Base-by-base conservation (phyloP, 768 basidiomycete genomes). In the Phlegmacium glaucopus region DNA sequence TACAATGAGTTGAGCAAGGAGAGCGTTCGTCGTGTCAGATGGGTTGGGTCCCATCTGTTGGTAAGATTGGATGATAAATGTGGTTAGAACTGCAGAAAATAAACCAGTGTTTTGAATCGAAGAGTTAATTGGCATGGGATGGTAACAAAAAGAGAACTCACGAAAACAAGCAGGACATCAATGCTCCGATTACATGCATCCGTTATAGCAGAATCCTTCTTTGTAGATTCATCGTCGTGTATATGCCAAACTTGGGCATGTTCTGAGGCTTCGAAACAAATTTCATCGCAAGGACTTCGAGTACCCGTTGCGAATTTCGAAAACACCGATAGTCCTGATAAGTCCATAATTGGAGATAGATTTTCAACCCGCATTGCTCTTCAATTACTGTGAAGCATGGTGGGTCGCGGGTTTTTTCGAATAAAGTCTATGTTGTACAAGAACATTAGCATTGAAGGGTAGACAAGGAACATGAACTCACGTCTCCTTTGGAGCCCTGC, bases 141-240 rank as follows among this genome's bases (percentile, higher is more conserved):
- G 40, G 11, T 27, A 16, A 28, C 5, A 12, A 35, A 7, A 41
- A 38, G 11, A 41, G 15, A 2, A 64, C 73, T 60, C 47, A 71
- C 73, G 45, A 76, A 76, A 18, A 76, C 73, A 17, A 72, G 61
- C 4, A 75, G 55, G 6, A 71, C 69, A 41, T 75, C 72, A n/a
- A 75, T 68, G 13, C 68, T 68, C n/a, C 70, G 59, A 42, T 72
- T 69, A 52, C 66, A 70, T 9, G 66, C 68, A 11, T 76, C 72
- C 12, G 60, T 62, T 42, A 68, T 57, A 2, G 63, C 52, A 1
- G 55, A 50, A 51, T 76, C 72, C 12, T 61, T 55, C 40, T 62
- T 70, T 8, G 57, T 47, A 4, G 74, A 66, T 47, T 72, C 71
- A 4, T 70, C 67, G n/a, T 66, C 65, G 52, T 74, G 74, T 4